Evolutionary conservation across 1,284 basidiomycete genomes (phyloP).

Genomic region (Blastosporella zonata): DNA sequence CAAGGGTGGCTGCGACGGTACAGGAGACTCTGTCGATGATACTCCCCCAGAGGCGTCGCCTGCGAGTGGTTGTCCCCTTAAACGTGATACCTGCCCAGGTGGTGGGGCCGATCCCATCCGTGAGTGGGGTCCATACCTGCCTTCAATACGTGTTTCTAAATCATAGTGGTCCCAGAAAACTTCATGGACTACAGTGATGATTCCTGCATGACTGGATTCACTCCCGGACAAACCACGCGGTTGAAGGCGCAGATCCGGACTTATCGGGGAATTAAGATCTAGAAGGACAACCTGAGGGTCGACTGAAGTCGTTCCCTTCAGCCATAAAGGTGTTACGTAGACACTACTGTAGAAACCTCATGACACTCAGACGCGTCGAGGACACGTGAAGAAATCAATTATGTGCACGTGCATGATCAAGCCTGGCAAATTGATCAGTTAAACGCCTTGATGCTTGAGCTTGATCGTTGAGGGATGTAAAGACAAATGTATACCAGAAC

Average conservation of each 20-base stretch:
- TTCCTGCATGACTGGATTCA: slow-evolving; percentile 36
- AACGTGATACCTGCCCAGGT: slow-evolving; percentile 32
- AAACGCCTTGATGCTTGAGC: too few relatives aligned
- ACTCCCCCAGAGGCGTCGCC: slow-evolving; percentile 33
- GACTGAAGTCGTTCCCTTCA: too few relatives aligned
- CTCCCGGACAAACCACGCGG: slow-evolving; percentile 28
- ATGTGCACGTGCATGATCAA: too few relatives aligned
- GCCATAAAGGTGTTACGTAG: too few relatives aligned
- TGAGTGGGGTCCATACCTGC: slow-evolving; percentile 17
- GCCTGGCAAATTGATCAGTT: too few relatives aligned
- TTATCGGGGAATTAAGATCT: slow-evolving; percentile 22
- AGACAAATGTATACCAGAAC: too few relatives aligned
- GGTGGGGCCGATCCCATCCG: slow-evolving; percentile 30
- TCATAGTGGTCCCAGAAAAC: slow-evolving; percentile 25
- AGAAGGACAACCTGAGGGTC: not conserved
- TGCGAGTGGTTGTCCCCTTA: slow-evolving; percentile 32
- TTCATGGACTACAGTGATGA: slow-evolving; percentile 41
- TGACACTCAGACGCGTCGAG: too few relatives aligned
- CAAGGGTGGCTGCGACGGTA: slow-evolving; percentile 35
- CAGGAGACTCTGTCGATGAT: slow-evolving; percentile 39
- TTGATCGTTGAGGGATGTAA: too few relatives aligned
- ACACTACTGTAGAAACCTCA: too few relatives aligned
- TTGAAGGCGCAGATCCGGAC: slow-evolving; percentile 29
- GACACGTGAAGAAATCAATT: too few relatives aligned
- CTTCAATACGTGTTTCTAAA: not conserved